Percentiles rank a stretch among this genome's conserved stretches.
Conservation (phyloP, 2,329 filamentous ascomycete species). For the Sphaceloma murrayae region DNA sequence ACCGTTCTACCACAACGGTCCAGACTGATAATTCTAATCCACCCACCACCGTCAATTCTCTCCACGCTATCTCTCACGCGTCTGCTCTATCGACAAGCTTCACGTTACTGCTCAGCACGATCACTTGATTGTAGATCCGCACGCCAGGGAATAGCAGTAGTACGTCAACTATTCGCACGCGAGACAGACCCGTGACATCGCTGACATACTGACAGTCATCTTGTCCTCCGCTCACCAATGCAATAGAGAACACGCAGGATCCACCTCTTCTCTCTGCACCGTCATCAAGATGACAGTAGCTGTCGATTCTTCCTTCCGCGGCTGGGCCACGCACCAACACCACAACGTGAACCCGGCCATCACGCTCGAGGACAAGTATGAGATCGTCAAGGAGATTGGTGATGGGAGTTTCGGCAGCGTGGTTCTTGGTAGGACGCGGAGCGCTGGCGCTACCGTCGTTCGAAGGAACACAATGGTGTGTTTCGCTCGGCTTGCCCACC, state of each 20-base stretch:
- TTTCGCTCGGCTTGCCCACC: no score
- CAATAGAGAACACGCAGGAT: slow-evolving; percentile 13
- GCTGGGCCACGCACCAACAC: slow-evolving; percentile 34
- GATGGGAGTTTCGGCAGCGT: slow-evolving; percentile 99
- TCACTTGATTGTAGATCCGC: slow-evolving; percentile 17
- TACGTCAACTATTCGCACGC: not conserved
- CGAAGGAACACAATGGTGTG: slow-evolving; percentile 86
- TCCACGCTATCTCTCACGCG: slow-evolving; percentile 14
- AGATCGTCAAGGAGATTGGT: slow-evolving; percentile 94
- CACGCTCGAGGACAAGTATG: slow-evolving; percentile 84
- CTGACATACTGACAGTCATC: slow-evolving; percentile 5
- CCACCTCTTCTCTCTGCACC: slow-evolving; percentile 4
- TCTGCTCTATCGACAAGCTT: slow-evolving; percentile 10
- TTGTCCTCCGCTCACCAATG: not conserved
- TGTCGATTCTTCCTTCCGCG: slow-evolving; percentile 58
- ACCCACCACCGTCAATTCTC: slow-evolving; percentile 4
- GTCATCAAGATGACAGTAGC: slow-evolving; percentile 60
- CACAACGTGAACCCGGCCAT: slow-evolving; percentile 36
- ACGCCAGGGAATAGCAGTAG: not conserved
- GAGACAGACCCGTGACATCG: slow-evolving; percentile 1
- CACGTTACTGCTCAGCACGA: slow-evolving; percentile 4
- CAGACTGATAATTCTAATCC: slow-evolving; percentile 17
- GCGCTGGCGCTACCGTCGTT: slow-evolving; percentile 78
- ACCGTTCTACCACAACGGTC: slow-evolving; percentile 16
- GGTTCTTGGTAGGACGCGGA: slow-evolving; percentile 79